Evolutionary conservation across 2,329 filamentous ascomycete species (phyloP).

Genomic region (Colletotrichum siamense): DNA sequence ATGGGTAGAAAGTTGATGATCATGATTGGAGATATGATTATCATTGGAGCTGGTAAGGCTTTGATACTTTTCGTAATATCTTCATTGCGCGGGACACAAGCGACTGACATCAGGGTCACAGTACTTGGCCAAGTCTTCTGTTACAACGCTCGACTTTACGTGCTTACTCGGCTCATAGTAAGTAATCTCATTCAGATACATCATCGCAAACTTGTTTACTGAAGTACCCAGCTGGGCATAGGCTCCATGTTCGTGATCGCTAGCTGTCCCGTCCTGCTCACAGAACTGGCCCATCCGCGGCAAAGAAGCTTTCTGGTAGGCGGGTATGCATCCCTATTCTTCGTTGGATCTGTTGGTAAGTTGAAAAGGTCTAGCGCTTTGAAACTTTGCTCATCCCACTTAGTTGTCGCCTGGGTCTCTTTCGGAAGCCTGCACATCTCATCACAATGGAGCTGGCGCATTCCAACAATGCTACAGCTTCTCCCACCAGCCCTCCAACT

Average conservation of each 20-base stretch:
- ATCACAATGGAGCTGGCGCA: not conserved
- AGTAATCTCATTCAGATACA: not conserved
- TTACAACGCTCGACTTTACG: not conserved
- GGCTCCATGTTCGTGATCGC: not conserved
- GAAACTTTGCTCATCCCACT: not conserved
- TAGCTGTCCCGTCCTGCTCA: not conserved
- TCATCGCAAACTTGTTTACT: not conserved
- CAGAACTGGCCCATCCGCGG: not conserved
- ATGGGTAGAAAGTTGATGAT: not conserved
- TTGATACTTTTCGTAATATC: not conserved
- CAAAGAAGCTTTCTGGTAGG: not conserved
- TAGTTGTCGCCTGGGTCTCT: not conserved
- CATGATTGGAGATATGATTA: not conserved
- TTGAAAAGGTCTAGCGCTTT: not conserved
- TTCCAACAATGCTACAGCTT: not conserved
- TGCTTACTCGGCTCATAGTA: not conserved
- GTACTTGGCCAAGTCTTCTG: not conserved
- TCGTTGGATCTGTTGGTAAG: not conserved
- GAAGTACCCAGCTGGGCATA: not conserved
- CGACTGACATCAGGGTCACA: not conserved
- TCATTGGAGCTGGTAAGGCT: not conserved
- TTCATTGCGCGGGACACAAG: not conserved
- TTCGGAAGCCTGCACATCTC: not conserved
- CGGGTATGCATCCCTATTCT: not conserved
- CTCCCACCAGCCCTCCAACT: not conserved